Evolutionary conservation across 495 filamentous ascomycete genomes (phyloP).

Genomic region (Viridothelium virens): DNA sequence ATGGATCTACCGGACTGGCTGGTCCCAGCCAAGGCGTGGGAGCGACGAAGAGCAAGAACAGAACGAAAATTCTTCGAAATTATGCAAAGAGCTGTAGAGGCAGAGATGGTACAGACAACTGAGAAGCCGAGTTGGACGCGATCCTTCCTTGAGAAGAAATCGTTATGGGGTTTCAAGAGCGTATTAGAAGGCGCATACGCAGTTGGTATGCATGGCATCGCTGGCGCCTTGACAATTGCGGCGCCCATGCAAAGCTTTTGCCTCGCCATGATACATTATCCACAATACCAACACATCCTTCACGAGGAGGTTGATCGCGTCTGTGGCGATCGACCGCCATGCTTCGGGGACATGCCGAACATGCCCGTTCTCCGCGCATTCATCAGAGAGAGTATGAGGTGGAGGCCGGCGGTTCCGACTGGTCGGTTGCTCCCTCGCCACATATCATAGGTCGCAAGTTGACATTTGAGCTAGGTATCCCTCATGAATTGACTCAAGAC

Average conservation of each 20-base stretch:
- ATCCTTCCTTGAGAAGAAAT: constrained; percentile 28
- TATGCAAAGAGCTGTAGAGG: constrained; percentile 30
- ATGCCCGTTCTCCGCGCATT: constrained; percentile 45
- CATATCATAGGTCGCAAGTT: neutral
- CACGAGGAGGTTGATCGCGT: constrained; percentile 49
- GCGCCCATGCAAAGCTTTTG: constrained; percentile 50
- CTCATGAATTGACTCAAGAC: constrained; percentile 47
- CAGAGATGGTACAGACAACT: constrained; percentile 27
- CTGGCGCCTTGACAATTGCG: constrained; percentile 39
- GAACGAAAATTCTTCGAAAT: constrained; percentile 33
- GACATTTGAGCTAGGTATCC: constrained; percentile 28
- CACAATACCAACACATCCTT: constrained; percentile 46
- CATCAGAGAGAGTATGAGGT: constrained; percentile 54
- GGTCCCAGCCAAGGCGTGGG: constrained; percentile 30
- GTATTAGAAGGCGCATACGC: constrained; percentile 35
- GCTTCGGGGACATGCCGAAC: constrained; percentile 30
- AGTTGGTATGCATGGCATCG: constrained; percentile 37
- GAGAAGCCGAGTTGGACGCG: constrained; percentile 32
- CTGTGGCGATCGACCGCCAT: constrained; percentile 37
- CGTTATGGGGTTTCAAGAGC: constrained; percentile 31
- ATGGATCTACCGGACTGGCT: constrained; percentile 34
- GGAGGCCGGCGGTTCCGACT: constrained; percentile 50
- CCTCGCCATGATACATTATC: constrained; percentile 54
- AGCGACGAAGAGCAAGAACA: constrained; percentile 28
- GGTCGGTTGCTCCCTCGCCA: constrained; percentile 27